These are phyloP conservation scores for Suillus bovinus DNA, from an alignment of 768 basidiomycete species.

Conservation along the genomic window DNA sequence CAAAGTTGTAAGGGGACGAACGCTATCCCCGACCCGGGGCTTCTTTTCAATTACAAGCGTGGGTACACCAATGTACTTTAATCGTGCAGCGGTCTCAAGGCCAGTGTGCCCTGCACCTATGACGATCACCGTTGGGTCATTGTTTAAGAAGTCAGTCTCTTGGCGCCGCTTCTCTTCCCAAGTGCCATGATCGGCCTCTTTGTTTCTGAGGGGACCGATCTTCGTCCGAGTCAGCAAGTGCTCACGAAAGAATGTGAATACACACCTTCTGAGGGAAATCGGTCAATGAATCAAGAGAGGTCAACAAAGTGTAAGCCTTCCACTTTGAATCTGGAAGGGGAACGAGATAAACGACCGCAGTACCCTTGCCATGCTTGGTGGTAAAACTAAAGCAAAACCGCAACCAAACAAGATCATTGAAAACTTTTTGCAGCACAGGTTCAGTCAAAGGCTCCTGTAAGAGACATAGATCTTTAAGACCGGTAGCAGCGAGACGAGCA, in stretches of 20 bases:
- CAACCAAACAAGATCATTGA: slow-evolving; percentile 60
- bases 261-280: slow-evolving; percentile 50
- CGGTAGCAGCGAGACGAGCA: slow-evolving; percentile 36
- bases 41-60: slow-evolving; percentile 60
- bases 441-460: slow-evolving; percentile 25
- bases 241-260: neutral
- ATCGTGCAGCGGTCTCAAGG: slow-evolving; percentile 61
- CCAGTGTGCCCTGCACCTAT: slow-evolving; percentile 71
- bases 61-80: slow-evolving; percentile 57
- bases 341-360: slow-evolving; percentile 55
- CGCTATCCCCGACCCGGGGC: slow-evolving; percentile 49
- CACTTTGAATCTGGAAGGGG: slow-evolving; percentile 45
- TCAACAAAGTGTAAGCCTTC: slow-evolving; percentile 63
- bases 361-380: slow-evolving; percentile 46
- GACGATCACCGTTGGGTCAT: slow-evolving; percentile 57
- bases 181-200: slow-evolving; percentile 47
- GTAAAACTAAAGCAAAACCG: slow-evolving; percentile 57
- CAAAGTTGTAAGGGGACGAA: slow-evolving; percentile 10
- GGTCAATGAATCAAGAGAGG: slow-evolving; percentile 59
- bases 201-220: slow-evolving; percentile 44
- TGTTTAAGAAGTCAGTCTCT: slow-evolving; percentile 47
- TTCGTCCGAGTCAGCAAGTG: slow-evolving; percentile 10
- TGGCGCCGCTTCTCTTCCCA: slow-evolving; percentile 51
- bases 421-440: slow-evolving; percentile 39
- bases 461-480: slow-evolving; percentile 19